Conservation (phyloP, 768 basidiomycete genomes). For the Postia placenta region DNA sequence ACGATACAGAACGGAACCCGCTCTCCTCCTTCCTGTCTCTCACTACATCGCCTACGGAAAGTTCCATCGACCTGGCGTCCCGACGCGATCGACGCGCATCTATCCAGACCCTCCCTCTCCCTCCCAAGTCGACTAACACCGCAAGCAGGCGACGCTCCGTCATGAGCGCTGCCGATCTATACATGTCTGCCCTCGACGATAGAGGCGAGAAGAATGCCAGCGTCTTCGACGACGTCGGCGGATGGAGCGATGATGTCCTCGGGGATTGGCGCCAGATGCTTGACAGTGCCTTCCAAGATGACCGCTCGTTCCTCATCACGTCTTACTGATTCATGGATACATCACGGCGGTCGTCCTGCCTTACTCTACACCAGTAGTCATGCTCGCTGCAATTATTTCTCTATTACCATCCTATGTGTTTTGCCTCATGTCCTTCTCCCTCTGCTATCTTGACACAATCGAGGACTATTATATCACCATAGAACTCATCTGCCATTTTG, state of each 20-base stretch:
- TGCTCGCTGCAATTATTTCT: too few relatives aligned
- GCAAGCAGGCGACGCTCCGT: not conserved
- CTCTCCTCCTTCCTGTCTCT: slow-evolving; percentile 1
- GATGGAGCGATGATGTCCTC: not conserved
- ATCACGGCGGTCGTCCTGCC: not conserved
- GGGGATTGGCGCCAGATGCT: not conserved
- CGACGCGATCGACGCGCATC: slow-evolving; percentile 1
- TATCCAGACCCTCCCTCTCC: slow-evolving; percentile 2
- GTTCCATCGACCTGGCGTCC: not conserved
- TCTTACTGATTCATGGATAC: not conserved
- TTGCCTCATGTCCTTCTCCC: too few relatives aligned
- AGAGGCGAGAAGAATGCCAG: too few relatives aligned
- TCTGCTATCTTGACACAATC: too few relatives aligned
- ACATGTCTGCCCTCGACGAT: not conserved
- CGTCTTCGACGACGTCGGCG: not conserved
- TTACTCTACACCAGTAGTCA: too few relatives aligned
- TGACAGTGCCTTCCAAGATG: slow-evolving; percentile 2
- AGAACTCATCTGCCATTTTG: too few relatives aligned
- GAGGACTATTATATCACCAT: too few relatives aligned
- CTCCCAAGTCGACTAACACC: not conserved
- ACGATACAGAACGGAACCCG: not conserved
- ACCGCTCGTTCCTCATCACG: slow-evolving; percentile 6
- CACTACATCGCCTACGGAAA: not conserved
- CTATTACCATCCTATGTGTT: too few relatives aligned
- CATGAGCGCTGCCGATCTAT: slow-evolving; percentile 1